Conservation (phyloP, 169 alveolate species). For the Eimeria brunetti region DNA sequence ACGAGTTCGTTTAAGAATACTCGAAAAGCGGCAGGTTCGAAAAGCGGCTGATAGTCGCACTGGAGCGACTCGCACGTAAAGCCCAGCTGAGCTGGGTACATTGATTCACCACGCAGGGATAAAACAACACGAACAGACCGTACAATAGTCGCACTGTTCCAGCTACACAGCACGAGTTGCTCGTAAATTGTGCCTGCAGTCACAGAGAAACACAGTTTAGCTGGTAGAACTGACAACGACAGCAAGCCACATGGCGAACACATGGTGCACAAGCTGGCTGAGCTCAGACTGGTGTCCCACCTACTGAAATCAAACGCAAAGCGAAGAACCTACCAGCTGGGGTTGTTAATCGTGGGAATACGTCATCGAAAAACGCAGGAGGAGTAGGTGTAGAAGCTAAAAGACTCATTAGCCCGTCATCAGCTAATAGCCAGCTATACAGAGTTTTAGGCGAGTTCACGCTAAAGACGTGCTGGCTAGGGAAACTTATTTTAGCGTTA, state of each 20-base stretch:
- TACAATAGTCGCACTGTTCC: conserved; percentile 15
- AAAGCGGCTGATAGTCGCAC: conserved; percentile 40
- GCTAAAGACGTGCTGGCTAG: conserved; percentile 18
- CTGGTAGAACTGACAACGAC: neutral
- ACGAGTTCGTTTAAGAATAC: neutral
- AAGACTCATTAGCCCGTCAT: conserved; percentile 7
- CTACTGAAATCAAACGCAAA: neutral
- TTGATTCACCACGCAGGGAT: neutral
- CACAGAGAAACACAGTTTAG: neutral
- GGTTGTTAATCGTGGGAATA: neutral
- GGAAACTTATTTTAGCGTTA: neutral
- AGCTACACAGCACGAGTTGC: conserved; percentile 42
- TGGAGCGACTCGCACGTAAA: conserved; percentile 51
- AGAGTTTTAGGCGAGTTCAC: neutral
- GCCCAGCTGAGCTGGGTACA: conserved; percentile 16
- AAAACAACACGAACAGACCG: conserved; percentile 32
- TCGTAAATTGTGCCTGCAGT: conserved; percentile 9
- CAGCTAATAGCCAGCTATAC: conserved; percentile 25
- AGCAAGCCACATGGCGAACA: neutral
- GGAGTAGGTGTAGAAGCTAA: conserved; percentile 11
- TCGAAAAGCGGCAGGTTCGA: conserved; percentile 18
- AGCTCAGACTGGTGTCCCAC: neutral
- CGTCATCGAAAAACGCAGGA: neutral
- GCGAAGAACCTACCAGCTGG: neutral
- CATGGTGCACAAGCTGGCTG: neutral